Evolutionary conservation across 495 filamentous ascomycete species (phyloP).

Genomic region (Platismatia glauca): DNA sequence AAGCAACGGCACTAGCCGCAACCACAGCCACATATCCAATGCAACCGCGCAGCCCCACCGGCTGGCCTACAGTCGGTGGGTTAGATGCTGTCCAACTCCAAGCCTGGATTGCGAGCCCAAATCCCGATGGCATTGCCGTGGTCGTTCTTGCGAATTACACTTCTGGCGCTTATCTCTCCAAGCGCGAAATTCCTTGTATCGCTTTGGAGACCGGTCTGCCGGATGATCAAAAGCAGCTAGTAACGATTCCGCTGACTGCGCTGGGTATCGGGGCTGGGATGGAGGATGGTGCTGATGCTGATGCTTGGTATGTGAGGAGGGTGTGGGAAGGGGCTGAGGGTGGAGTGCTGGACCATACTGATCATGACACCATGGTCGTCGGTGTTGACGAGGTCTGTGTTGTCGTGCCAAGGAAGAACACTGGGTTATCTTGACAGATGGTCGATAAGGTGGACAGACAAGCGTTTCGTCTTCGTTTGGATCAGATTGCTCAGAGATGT

Average conservation of each 20-base stretch:
- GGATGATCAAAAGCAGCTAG: neutral
- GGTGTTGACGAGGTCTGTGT: no score
- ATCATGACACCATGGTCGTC: no score
- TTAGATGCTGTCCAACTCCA: neutral
- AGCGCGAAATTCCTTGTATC: neutral
- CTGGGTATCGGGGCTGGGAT: neutral
- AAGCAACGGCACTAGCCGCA: neutral
- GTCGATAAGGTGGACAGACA: slow-evolving; percentile 8
- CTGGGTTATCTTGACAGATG: slow-evolving; percentile 3
- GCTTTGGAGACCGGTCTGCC: neutral
- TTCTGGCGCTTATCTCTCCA: neutral
- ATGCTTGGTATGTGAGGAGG: neutral
- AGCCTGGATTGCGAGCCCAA: neutral
- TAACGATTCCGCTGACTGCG: neutral
- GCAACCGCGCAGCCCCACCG: neutral
- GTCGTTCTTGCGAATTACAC: neutral
- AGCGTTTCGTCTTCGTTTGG: neutral
- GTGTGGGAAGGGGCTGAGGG: neutral
- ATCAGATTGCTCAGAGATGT: neutral
- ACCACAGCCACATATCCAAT: neutral
- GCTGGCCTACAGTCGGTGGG: neutral
- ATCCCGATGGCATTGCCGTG: neutral
- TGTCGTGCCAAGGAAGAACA: slow-evolving; percentile 1
- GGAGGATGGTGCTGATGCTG: neutral
- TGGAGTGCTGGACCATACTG: neutral